Percentiles rank a stretch among this genome's conserved stretches.
phyloP scores from a whole-genome alignment of 1,139 yeast species.

The Yamadazyma spencermartinsiae region DNA sequence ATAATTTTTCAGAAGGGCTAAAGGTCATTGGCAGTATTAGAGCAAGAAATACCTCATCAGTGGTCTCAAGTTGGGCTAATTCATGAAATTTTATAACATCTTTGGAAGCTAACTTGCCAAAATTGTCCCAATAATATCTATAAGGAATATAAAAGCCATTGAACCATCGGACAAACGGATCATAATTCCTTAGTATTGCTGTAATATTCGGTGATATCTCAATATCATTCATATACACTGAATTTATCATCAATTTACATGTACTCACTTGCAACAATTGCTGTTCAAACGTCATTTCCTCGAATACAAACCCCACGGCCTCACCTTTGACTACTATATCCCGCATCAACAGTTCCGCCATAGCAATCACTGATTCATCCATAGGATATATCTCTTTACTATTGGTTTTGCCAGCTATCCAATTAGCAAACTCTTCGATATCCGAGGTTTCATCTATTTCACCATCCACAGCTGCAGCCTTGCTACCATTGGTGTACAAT shows the following conservation, averaged over 20 bases:
- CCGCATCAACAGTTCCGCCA: slow-evolving; percentile 24
- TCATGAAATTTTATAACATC: slow-evolving; percentile 15
- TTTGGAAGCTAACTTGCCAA: slow-evolving; percentile 18
- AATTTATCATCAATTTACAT: slow-evolving; percentile 12
- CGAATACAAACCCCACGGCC: slow-evolving; percentile 1
- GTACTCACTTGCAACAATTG: slow-evolving; percentile 9
- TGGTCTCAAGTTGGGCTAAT: slow-evolving; percentile 15
- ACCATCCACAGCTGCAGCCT: neutral
- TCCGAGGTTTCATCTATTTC: slow-evolving; percentile 17
- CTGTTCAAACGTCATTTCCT: neutral
- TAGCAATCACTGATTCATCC: slow-evolving; percentile 18
- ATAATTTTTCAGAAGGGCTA: slow-evolving; percentile 15
- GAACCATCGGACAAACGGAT: slow-evolving; percentile 29
- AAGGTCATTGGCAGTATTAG: slow-evolving; percentile 26
- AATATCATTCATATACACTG: slow-evolving; percentile 15
- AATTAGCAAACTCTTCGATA: slow-evolving; percentile 25
- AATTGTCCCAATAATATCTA: slow-evolving; percentile 30
- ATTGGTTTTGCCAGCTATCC: slow-evolving; percentile 10
- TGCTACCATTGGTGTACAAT: slow-evolving; percentile 4
- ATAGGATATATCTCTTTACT: slow-evolving; percentile 3
- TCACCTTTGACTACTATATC: slow-evolving; percentile 3
- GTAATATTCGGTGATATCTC: slow-evolving; percentile 5
- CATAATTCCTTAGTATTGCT: slow-evolving; percentile 9
- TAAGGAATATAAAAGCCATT: slow-evolving; percentile 31
- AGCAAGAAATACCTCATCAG: slow-evolving; percentile 20